phyloP scores from a whole-genome alignment of 2,329 filamentous ascomycete species.

The Acarospora socialis region DNA sequence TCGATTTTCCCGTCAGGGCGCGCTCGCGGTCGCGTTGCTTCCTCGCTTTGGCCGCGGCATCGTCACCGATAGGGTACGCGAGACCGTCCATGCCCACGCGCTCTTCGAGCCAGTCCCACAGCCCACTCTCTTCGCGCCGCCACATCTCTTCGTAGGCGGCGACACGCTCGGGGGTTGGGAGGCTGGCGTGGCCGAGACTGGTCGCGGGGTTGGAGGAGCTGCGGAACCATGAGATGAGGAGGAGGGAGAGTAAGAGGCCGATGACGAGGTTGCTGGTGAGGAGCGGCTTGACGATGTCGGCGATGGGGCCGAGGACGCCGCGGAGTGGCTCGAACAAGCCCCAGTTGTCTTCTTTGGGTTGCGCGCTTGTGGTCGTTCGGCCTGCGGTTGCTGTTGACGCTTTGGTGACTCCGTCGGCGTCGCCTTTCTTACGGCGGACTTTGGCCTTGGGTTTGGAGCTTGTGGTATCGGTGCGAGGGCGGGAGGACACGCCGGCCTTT shows the following conservation, averaged over 20 bases:
- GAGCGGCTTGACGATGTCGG: conserved; percentile 55
- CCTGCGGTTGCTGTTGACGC: conserved; percentile 14
- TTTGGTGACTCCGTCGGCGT: conserved; percentile 31
- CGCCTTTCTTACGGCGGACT: conserved; percentile 46
- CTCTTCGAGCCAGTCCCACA: conserved; percentile 91
- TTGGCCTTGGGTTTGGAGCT: conserved; percentile 41
- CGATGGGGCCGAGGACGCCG: conserved; percentile 52
- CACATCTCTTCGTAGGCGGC: conserved; percentile 89
- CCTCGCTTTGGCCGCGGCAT: conserved; percentile 25
- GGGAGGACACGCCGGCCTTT: conserved; percentile 56
- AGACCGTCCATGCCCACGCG: conserved; percentile 56
- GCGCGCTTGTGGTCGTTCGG: conserved; percentile 30
- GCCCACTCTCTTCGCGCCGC: conserved; percentile 69
- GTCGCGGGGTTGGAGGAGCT: conserved; percentile 21
- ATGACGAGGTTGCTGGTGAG: conserved; percentile 67
- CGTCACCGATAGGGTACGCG: conserved; percentile 23
- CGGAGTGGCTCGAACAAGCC: conserved; percentile 69
- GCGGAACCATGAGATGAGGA: conserved; percentile 63
- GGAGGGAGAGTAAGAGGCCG: conserved; percentile 54
- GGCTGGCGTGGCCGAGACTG: conserved; percentile 24
- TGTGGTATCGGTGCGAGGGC: conserved; percentile 36
- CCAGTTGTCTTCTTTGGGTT: conserved; percentile 45
- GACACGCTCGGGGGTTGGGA: conserved; percentile 48
- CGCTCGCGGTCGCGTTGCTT: conserved; percentile 19
- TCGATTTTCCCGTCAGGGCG: conserved; percentile 27